Percentiles rank a stretch among this genome's conserved stretches.
Evolutionary conservation across 257 asterid species (phyloP).

Genomic region (Apocynum venetum): DNA sequence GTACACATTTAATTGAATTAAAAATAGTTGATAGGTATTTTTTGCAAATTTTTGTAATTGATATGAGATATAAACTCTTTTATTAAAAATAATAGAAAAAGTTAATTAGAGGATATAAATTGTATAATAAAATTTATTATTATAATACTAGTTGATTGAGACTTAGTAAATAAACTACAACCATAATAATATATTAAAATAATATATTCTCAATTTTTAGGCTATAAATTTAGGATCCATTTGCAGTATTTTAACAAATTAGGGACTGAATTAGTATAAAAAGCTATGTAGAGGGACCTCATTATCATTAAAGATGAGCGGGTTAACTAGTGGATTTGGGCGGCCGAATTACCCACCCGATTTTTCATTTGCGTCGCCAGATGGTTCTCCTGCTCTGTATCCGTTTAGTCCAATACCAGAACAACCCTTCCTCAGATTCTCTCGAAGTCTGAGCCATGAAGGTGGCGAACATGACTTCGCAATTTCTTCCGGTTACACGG

Average conservation of each 20-base stretch:
- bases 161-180: too few relatives aligned
- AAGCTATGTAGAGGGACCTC: background rate
- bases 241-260: background rate
- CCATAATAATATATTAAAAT: too few relatives aligned
- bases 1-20: too few relatives aligned
- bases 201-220: too few relatives aligned
- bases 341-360: background rate
- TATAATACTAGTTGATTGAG: too few relatives aligned
- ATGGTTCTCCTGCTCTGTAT: background rate
- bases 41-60: too few relatives aligned
- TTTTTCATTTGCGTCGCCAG: background rate
- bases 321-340: background rate
- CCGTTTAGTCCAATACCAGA: constrained; percentile 5
- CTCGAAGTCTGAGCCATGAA: constrained; percentile 22
- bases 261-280: background rate
- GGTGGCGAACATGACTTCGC: constrained; percentile 57
- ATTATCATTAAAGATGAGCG: background rate
- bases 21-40: too few relatives aligned
- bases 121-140: too few relatives aligned
- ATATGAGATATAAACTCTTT: too few relatives aligned
- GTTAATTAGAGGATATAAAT: too few relatives aligned
- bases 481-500: constrained; percentile 46
- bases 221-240: background rate
- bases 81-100: too few relatives aligned
- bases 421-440: background rate